These are phyloP conservation scores for Phytophthora quininea DNA, from an alignment of 352 stramenopile species.

Conservation along the genomic window DNA sequence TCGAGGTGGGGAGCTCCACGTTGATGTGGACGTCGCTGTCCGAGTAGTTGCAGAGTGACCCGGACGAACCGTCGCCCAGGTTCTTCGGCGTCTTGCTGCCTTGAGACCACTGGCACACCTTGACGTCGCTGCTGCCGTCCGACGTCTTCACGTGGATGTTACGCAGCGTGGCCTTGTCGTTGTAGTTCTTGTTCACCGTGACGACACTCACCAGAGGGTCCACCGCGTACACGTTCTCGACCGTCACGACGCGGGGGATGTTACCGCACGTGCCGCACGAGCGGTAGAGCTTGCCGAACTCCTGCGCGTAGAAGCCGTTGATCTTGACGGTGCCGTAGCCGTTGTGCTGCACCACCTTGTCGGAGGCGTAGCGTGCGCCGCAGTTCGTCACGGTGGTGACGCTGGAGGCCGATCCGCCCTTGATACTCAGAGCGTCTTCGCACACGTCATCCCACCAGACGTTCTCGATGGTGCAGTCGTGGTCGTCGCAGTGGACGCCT, in stretches of 20 bases:
- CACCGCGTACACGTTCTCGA: conserved; percentile 45
- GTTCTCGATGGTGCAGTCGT: conserved; percentile 38
- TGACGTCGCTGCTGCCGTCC: neutral
- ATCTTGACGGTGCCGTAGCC: conserved; percentile 12
- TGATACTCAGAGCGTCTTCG: conserved; percentile 39
- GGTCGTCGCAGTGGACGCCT: conserved; percentile 30
- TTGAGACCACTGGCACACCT: conserved; percentile 42
- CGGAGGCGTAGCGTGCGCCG: conserved; percentile 40
- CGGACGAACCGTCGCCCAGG: conserved; percentile 33
- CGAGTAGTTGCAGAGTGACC: conserved; percentile 19
- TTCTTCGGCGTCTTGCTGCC: conserved; percentile 21
- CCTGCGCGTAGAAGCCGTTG: conserved; percentile 14
- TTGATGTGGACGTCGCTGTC: conserved; percentile 18
- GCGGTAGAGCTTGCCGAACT: conserved; percentile 23
- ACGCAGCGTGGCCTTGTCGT: conserved; percentile 36
- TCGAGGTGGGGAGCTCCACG: conserved; percentile 1
- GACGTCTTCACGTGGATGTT: conserved; percentile 33
- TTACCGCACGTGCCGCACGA: conserved; percentile 41
- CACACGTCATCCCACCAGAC: conserved; percentile 18
- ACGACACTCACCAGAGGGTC: conserved; percentile 33
- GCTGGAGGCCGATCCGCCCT: conserved; percentile 34
- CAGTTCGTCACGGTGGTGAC: conserved; percentile 34
- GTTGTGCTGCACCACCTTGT: conserved; percentile 38
- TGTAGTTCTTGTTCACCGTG: conserved; percentile 48
- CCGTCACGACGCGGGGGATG: conserved; percentile 28